Percentiles rank a stretch among this genome's conserved stretches.
phyloP scores from a whole-genome alignment of 1,284 basidiomycete genomes.

The Cutaneotrichosporon curvatum region DNA sequence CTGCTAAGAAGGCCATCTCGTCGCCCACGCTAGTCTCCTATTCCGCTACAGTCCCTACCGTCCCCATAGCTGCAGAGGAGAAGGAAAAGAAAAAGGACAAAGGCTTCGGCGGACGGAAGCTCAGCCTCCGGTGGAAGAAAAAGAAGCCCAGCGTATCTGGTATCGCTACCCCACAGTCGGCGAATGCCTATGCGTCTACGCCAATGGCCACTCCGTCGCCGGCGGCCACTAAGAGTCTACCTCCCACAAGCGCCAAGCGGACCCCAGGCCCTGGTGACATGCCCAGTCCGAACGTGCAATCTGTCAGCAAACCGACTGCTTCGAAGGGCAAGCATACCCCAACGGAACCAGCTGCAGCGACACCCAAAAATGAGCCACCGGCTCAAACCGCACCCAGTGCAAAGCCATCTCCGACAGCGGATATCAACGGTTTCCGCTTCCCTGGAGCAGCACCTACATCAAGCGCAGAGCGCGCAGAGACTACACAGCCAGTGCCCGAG shows the following conservation, averaged over 20 bases:
- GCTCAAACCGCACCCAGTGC: no score
- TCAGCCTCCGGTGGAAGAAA: constrained; percentile 33
- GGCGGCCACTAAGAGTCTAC: background rate
- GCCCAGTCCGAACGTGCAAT: no score
- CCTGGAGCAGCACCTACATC: background rate
- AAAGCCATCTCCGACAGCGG: no score
- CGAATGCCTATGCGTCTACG: constrained; percentile 7
- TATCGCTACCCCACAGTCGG: constrained; percentile 10
- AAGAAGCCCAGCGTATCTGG: constrained; percentile 23
- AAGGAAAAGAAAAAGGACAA: constrained; percentile 2
- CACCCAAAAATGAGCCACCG: no score
- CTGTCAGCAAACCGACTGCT: no score
- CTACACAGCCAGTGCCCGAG: background rate
- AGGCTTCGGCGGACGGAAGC: background rate
- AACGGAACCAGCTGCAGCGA: no score
- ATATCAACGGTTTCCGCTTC: constrained; percentile 7
- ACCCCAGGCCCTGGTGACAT: no score
- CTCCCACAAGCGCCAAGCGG: background rate
- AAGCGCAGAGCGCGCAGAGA: background rate
- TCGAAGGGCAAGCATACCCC: no score
- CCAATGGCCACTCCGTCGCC: background rate
- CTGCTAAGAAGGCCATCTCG: constrained; percentile 24
- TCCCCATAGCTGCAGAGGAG: constrained; percentile 16
- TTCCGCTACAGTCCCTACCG: constrained; percentile 24
- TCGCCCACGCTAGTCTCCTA: constrained; percentile 35